Evolutionary conservation across 2,329 filamentous ascomycete genomes (phyloP).

Genomic region (Exserohilum turcica): DNA sequence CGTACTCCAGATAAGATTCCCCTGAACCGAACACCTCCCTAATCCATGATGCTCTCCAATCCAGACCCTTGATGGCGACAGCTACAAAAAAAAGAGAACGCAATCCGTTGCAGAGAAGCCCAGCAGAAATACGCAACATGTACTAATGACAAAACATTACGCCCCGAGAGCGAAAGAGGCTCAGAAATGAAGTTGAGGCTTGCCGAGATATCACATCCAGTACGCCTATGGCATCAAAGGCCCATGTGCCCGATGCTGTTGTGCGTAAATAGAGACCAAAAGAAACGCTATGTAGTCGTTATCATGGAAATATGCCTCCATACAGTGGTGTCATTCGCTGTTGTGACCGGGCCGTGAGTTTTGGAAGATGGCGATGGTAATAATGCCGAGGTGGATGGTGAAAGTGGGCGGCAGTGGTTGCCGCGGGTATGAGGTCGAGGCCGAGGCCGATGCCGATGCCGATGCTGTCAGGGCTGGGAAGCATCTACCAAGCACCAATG

Average conservation of each 20-base stretch:
- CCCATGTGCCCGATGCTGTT: slow-evolving; percentile 30
- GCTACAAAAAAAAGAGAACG: slow-evolving; percentile 3
- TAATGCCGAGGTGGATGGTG: slow-evolving; percentile 3
- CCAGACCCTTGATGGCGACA: not conserved
- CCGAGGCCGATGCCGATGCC: not conserved
- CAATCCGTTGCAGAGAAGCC: slow-evolving; percentile 2
- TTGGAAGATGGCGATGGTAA: slow-evolving; percentile 4
- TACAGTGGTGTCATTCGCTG: slow-evolving; percentile 23
- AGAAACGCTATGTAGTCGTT: slow-evolving; percentile 48
- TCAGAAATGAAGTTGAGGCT: slow-evolving; percentile 7
- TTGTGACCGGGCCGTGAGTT: slow-evolving; percentile 15
- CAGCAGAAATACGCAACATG: not conserved
- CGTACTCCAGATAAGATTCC: slow-evolving; percentile 1
- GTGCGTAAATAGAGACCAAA: slow-evolving; percentile 23
- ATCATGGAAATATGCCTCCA: slow-evolving; percentile 31
- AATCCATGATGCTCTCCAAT: not conserved
- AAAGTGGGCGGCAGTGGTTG: not conserved
- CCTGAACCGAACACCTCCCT: not conserved
- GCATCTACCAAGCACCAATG: slow-evolving; percentile 60
- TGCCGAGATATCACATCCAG: slow-evolving; percentile 4
- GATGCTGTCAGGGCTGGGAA: not conserved
- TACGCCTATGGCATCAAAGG: slow-evolving; percentile 21
- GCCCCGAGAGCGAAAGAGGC: slow-evolving; percentile 16
- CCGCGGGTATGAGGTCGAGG: not conserved
- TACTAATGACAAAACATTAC: slow-evolving; percentile 26